Percentiles rank a stretch among this genome's conserved stretches.
Conservation (phyloP, 805 yeast species). For the Naumovozyma dairenensis region DNA sequence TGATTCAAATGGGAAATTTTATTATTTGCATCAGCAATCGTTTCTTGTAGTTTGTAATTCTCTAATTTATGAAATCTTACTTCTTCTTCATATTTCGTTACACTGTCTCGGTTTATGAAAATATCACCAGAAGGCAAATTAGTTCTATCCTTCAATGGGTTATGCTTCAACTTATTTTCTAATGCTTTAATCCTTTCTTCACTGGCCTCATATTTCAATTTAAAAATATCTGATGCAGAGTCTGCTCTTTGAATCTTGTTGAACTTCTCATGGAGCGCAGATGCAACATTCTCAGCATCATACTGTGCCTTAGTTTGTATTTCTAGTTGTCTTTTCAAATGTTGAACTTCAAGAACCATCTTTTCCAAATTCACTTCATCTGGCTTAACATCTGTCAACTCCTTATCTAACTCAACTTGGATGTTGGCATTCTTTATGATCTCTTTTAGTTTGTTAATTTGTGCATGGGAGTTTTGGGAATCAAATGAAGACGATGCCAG, state of each 20-base stretch:
- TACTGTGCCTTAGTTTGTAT: constrained; percentile 41
- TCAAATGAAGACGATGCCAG: constrained; percentile 57
- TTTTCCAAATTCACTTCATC: constrained; percentile 26
- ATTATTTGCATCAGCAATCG: constrained; percentile 40
- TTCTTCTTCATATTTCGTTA: constrained; percentile 27
- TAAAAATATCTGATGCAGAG: constrained; percentile 31
- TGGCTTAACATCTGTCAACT: constrained; percentile 10
- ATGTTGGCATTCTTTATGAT: constrained; percentile 18
- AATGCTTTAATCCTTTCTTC: constrained; percentile 35
- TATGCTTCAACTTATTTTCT: constrained; percentile 29
- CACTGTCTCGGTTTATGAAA: constrained; percentile 20
- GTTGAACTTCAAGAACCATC: constrained; percentile 36
- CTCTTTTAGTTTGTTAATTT: constrained; percentile 31
- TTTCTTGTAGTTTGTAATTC: constrained; percentile 38
- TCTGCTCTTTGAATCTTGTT: constrained; percentile 21
- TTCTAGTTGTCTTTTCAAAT: constrained; percentile 39
- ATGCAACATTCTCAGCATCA: constrained; percentile 39
- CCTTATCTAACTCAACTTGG: constrained; percentile 21
- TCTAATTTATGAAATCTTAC: constrained; percentile 22
- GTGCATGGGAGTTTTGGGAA: constrained; percentile 39
- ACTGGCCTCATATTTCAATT: constrained; percentile 38
- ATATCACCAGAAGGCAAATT: constrained; percentile 21
- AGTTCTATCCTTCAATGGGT: constrained; percentile 20
- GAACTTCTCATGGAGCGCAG: constrained; percentile 19
- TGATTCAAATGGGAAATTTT: constrained; percentile 36